phyloP scores from a whole-genome alignment of 2,329 filamentous ascomycete genomes.

The Neofusicoccum umdonicola region DNA sequence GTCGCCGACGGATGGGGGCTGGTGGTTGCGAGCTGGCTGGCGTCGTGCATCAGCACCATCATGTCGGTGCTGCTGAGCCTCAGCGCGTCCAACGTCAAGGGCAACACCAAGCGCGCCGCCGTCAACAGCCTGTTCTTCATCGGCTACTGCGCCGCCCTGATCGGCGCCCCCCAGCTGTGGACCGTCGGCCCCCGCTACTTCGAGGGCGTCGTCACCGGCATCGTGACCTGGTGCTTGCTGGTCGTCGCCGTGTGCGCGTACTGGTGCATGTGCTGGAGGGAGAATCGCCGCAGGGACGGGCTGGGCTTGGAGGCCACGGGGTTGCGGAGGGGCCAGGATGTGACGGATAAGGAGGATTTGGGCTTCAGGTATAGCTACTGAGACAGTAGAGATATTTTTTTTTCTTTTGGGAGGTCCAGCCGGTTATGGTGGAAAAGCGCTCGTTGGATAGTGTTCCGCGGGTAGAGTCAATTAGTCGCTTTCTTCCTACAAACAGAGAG shows the following conservation, averaged over 20 bases:
- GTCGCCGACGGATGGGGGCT: slow-evolving; percentile 46
- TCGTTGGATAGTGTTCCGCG: too few species aligned
- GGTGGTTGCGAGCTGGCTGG: slow-evolving; percentile 49
- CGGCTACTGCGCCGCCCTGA: slow-evolving; percentile 49
- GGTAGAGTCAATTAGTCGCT: too few species aligned
- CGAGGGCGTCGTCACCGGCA: slow-evolving; percentile 46
- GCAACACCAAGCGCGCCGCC: slow-evolving; percentile 51
- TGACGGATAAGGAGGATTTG: slow-evolving; percentile 38
- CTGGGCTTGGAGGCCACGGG: slow-evolving; percentile 20
- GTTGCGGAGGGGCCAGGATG: slow-evolving; percentile 29
- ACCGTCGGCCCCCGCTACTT: slow-evolving; percentile 45
- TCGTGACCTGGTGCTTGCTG: slow-evolving; percentile 46
- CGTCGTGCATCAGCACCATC: slow-evolving; percentile 44
- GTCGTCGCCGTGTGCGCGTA: slow-evolving; percentile 34
- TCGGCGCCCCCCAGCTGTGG: slow-evolving; percentile 51
- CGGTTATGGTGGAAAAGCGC: too few species aligned
- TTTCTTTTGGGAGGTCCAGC: too few species aligned
- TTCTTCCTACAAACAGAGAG: too few species aligned
- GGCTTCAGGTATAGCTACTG: slow-evolving; percentile 33
- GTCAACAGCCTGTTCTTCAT: slow-evolving; percentile 52
- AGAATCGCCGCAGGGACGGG: slow-evolving; percentile 34
- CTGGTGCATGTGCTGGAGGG: slow-evolving; percentile 33
- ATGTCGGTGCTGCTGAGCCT: slow-evolving; percentile 46
- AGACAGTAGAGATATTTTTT: too few species aligned
- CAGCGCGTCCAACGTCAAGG: slow-evolving; percentile 50